Conservation (phyloP, 179 eudicot species). For the Pouteria campechiana region DNA sequence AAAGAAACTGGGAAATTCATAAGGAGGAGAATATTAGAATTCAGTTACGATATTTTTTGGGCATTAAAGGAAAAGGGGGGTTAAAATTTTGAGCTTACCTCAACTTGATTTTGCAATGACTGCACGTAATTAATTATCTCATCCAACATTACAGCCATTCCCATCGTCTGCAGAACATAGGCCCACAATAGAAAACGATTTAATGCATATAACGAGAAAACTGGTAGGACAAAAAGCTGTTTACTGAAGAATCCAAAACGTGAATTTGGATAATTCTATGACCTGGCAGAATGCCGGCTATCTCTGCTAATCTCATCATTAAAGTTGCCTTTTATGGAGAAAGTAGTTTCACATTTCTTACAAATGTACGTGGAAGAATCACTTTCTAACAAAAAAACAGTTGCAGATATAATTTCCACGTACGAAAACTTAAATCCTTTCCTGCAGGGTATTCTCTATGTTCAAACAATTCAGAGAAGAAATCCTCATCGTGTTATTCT, state of each 20-base stretch:
- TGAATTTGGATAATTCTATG: not conserved
- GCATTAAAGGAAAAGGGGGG: too few species aligned
- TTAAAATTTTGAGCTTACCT: too few species aligned
- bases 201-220: too few species aligned
- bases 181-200: not conserved
- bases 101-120: slow-evolving; percentile 86
- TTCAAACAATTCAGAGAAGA: not conserved
- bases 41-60: not conserved
- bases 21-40: not conserved
- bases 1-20: slow-evolving; percentile 47
- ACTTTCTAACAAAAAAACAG: too few species aligned
- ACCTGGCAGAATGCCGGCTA: too few species aligned
- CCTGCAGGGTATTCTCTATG: too few species aligned
- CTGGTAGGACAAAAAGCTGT: not conserved
- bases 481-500: not conserved
- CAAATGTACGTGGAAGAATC: too few species aligned
- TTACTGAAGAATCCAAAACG: not conserved
- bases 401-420: too few species aligned
- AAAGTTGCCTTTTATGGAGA: too few species aligned
- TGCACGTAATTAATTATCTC: slow-evolving; percentile 80
- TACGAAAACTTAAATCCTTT: too few species aligned
- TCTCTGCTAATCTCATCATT: too few species aligned
- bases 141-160: slow-evolving; percentile 96
- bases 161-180: slow-evolving; percentile 63
- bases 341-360: too few species aligned